phyloP scores from a whole-genome alignment of 2,329 filamentous ascomycete species.

The Pseudocercospora vitis region DNA sequence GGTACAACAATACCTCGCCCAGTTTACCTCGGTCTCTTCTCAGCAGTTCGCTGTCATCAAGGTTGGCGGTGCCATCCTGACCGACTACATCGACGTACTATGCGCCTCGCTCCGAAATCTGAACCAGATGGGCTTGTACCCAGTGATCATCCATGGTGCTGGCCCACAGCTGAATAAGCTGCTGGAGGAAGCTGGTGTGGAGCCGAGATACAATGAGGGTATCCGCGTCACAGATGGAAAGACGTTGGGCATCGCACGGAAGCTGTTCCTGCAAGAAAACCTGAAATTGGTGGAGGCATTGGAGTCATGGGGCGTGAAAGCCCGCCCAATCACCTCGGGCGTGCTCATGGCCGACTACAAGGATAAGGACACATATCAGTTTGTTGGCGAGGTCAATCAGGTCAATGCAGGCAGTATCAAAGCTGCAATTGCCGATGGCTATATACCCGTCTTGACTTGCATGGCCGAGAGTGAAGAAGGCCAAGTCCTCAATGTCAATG shows the following conservation, averaged over 20 bases:
- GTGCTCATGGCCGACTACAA: constrained; percentile 93
- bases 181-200: constrained; percentile 84
- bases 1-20: constrained; percentile 94
- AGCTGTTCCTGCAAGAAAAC: constrained; percentile 94
- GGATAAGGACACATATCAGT: constrained; percentile 92
- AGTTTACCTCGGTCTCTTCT: constrained; percentile 94
- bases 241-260: constrained; percentile 85
- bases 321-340: constrained; percentile 82
- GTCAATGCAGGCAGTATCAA: constrained; percentile 91
- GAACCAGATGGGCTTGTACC: constrained; percentile 91
- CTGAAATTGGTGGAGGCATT: constrained; percentile 86
- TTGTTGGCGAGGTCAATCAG: constrained; percentile 91
- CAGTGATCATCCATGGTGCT: constrained; percentile 91
- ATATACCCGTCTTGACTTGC: constrained; percentile 89
- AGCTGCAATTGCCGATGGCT: constrained; percentile 84
- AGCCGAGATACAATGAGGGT: constrained; percentile 94
- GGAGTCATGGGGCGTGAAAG: constrained; percentile 84
- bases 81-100: constrained; percentile 87
- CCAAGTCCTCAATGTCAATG: constrained; percentile 94
- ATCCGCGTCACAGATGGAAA: constrained; percentile 95
- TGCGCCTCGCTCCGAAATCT: constrained; percentile 87
- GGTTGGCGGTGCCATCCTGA: constrained; percentile 93
- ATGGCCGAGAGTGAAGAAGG: constrained; percentile 94
- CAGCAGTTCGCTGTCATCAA: constrained; percentile 99
- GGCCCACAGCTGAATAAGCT: constrained; percentile 93